Base-by-base conservation (phyloP, 148 eudicot genomes). In the Amaranthus cruentus region DNA sequence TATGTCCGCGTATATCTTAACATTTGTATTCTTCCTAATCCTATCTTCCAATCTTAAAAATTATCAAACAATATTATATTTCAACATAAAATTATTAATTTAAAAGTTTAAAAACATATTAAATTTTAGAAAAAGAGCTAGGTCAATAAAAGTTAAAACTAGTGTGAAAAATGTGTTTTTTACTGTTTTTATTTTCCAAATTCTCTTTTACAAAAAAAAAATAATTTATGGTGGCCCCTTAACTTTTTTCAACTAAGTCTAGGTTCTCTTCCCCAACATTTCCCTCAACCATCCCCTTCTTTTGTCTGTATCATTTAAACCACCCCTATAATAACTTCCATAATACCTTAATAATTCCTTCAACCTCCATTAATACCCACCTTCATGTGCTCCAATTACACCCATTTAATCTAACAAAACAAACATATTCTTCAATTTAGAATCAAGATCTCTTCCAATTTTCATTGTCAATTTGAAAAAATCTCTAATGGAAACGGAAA, bases 401-500 rank as follows among this genome's bases (percentile, higher is more conserved):
- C 5, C 9, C 53, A 59, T 11, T 50, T 9, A 46, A 71, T 4
- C 9, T 47, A 2, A 9, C 4, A 5, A 5, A 60, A 12, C 9
- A 2, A 60, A 60, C 44, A 60, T 6, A 60, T 60, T 1, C 21
- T 12, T 12, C 46, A 0, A 28, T 28, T 10, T 0, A 62, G 43
- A 38, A 62, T 18, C 4, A 2, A 61, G 42, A 1, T 43, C 43
- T 4, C 38, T 28, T 28, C 38, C 38, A 28, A 28, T 28, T 28
- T 28, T 3, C 11, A 43, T 5, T 0, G 3, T 3, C n/a, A 3
- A 2, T 59, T n/a, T 43, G 28, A 1, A 21, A 15, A 49, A 15
- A 14, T 49, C 61, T 46, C 46, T 60, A 43, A 93, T 86, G 92
- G 93, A 86, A 43, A 70, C 87, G 0, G 81, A 90, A 5, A 80